Percentiles rank a stretch among this genome's conserved stretches.
These are phyloP conservation scores for Aspergillus tamarii DNA, from an alignment of 2,329 filamentous ascomycete genomes.

Conservation along the genomic window DNA sequence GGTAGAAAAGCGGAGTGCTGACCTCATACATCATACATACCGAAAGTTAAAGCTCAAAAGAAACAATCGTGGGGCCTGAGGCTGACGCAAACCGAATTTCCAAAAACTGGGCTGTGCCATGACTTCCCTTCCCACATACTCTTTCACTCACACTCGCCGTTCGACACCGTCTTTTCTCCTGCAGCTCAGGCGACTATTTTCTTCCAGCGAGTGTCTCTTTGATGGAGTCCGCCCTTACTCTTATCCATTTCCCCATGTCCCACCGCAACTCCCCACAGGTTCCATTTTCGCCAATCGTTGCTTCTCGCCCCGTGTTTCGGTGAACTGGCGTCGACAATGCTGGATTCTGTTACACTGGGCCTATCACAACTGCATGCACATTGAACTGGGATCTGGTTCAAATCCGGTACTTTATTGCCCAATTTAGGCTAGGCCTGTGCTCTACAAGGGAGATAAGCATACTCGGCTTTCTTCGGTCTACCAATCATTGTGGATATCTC, in stretches of 20 bases:
- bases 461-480: neutral
- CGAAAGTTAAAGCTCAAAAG: neutral
- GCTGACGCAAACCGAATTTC: neutral
- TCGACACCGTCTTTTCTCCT: constrained; percentile 2
- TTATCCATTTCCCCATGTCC: constrained; percentile 19
- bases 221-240: constrained; percentile 5
- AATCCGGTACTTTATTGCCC: neutral
- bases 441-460: constrained; percentile 5
- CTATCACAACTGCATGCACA: constrained; percentile 11
- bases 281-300: constrained; percentile 15
- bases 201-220: constrained; percentile 1
- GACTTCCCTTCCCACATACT: neutral
- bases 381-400: constrained; percentile 9
- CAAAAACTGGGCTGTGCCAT: neutral
- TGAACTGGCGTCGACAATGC: constrained; percentile 24
- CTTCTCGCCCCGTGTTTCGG: constrained; percentile 8
- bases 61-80: neutral
- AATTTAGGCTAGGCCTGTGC: neutral
- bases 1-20: neutral
- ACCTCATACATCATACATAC: neutral
- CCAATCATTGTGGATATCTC: constrained; percentile 5
- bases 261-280: constrained; percentile 21
- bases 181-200: neutral
- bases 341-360: constrained; percentile 5
- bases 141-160: neutral